Evolutionary conservation across 257 asterid genomes (phyloP), one percentile per base, ranked within the genome.

Genomic region (Penstemon eatonii): DNA sequence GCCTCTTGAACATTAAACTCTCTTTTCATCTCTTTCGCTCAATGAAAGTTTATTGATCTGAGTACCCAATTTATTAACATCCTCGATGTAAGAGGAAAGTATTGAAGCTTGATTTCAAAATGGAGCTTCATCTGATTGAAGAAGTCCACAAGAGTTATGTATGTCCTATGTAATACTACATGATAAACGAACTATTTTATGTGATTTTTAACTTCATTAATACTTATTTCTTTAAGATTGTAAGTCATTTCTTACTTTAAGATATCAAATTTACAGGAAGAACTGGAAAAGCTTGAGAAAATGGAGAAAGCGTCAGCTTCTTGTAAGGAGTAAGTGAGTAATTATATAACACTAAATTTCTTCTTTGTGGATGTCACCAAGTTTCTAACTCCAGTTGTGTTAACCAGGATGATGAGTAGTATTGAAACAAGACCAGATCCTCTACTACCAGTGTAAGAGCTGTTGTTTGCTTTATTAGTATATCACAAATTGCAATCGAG

Each of bases 381-480:
- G 64, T 13, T 3, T 65, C 70, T 67, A 75, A 71, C 49, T 7
- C 46, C 19, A 46, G 64, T 60, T 15, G 33, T 56, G 51, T 38
- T 56, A 72, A 67, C 59, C 64, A 93, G 98, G 83, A 74, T 90
- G 86, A 79, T 86, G 72, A 77, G 54, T 60, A 81, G 72, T 63
- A 82, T 86, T 42, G 93, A 89, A 70, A 75, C 86, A 44, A 84
- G 79, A 65, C 91, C 97, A 8, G 98, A 92, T 67, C 97, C 98
- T 4, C 75, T 92, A 47, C 93, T 90, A 51, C 92, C 95, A 55
- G 70, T 70, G 97, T 93, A 85, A 78, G 90, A 74, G 53, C 67
- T 74, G 67, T 72, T 64, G 55, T 69, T 59, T 61, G 11, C n/a
- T 60, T 73, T 41, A 42, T 43, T 25, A 19, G 18, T 42, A n/a